phyloP scores from a whole-genome alignment of 2,329 filamentous ascomycete genomes.

The Macrophomina pseudophaseolina region DNA sequence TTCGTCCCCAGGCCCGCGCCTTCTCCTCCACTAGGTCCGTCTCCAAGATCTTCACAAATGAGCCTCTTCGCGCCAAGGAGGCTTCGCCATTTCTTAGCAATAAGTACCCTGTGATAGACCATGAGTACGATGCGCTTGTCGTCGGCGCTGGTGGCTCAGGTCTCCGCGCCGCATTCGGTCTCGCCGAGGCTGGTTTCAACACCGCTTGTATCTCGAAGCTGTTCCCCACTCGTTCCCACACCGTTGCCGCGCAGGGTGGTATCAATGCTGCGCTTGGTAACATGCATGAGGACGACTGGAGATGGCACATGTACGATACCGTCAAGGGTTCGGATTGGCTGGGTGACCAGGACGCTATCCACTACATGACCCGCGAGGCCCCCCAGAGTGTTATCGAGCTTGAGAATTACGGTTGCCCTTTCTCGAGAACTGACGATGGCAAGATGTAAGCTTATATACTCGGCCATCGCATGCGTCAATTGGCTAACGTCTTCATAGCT shows the following conservation, averaged over 20 bases:
- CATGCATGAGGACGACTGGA: conserved; percentile 98
- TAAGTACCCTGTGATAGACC: conserved; percentile 97
- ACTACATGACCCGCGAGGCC: conserved; percentile 97
- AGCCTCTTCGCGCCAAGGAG: conserved; percentile 89
- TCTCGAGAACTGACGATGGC: conserved; percentile 94
- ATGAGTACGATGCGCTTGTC: conserved; percentile 98
- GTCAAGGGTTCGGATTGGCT: conserved; percentile 98
- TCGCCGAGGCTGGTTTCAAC: conserved; percentile 88
- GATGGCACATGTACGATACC: conserved; percentile 99
- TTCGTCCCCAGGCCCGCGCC: conserved; percentile 70
- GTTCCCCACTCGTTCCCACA: conserved; percentile 85
- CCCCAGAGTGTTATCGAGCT: conserved; percentile 91
- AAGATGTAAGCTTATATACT: conserved; percentile 69
- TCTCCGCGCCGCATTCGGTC: conserved; percentile 81
- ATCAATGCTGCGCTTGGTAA: conserved; percentile 90
- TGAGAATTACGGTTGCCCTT: conserved; percentile 96
- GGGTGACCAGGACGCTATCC: conserved; percentile 95
- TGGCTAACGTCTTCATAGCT: conserved; percentile 56
- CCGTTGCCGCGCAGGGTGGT: conserved; percentile 76
- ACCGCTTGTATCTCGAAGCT: conserved; percentile 86
- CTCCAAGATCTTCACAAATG: conserved; percentile 84
- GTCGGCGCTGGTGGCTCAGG: conserved; percentile 84
- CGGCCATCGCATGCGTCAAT: not conserved
- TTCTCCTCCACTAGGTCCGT: conserved; percentile 88
- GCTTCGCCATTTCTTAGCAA: conserved; percentile 82